These are phyloP conservation scores for Penicillium hordei DNA, from an alignment of 2,329 filamentous ascomycete species.

Conservation along the genomic window DNA sequence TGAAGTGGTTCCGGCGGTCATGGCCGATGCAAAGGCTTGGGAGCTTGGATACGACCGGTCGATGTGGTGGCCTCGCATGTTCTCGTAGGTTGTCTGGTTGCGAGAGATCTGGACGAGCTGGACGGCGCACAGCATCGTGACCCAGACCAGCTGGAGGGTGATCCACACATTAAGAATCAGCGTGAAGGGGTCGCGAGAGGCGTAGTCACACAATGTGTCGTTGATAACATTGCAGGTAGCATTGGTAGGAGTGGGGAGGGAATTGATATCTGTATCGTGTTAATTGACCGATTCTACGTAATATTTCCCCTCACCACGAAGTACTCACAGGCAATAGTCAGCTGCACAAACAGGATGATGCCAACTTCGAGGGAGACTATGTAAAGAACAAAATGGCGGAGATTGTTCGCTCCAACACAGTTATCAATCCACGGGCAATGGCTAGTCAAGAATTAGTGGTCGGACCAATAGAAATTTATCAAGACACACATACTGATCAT, in stretches of 20 bases:
- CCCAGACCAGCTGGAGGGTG: conserved; percentile 84
- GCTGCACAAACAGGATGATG: conserved; percentile 68
- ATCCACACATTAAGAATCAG: conserved; percentile 78
- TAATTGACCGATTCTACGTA: not conserved
- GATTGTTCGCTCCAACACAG: conserved; percentile 92
- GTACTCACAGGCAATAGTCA: conserved; percentile 70
- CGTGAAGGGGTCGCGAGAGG: conserved; percentile 81
- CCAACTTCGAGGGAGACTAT: conserved; percentile 74
- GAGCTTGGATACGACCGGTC: conserved; percentile 53
- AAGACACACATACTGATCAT: conserved; percentile 75
- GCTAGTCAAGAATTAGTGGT: conserved; percentile 47
- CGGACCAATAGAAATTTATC: not conserved
- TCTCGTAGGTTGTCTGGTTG: conserved; percentile 94
- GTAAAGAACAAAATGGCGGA: conserved; percentile 93
- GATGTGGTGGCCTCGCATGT: conserved; percentile 79
- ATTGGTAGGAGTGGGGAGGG: conserved; percentile 52
- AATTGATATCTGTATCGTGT: conserved; percentile 59
- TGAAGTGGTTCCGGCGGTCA: conserved; percentile 68
- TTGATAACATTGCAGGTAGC: conserved; percentile 71
- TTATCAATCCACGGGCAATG: conserved; percentile 99
- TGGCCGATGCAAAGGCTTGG: conserved; percentile 62
- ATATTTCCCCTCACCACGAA: not conserved
- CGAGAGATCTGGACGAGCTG: conserved; percentile 90
- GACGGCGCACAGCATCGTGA: conserved; percentile 93
- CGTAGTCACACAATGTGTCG: conserved; percentile 69